Base-by-base conservation (phyloP, 208 protist species). In the Novymonas esmeraldas region DNA sequence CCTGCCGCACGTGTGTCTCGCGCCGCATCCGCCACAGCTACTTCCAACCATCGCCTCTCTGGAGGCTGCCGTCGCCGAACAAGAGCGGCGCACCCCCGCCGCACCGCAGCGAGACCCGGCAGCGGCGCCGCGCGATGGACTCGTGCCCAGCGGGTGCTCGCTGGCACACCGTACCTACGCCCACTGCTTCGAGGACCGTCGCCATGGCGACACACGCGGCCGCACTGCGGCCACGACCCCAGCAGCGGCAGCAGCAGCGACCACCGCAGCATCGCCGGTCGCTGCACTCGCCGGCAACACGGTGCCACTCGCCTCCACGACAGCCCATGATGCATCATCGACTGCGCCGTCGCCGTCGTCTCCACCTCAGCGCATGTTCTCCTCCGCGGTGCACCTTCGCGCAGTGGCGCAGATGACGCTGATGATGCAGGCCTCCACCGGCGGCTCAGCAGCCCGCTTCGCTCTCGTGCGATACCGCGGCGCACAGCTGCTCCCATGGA, bases 321-420 rank as follows among this genome's bases (percentile, higher is more conserved):
- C 18, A 0, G 38, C 22, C 13, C 18, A 39, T 45, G n/a, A n/a
- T 20, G 33, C n/a, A 45, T 3, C 42, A 24, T 20, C 9, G 6
- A 36, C 38, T 42, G 6, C 54, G 10, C 6, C 51, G 7, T 48
- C 16, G 13, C 41, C 38, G 44, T 33, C 29, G 6, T 3, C 1
- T 38, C 42, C 29, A 9, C 7, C 1, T 38, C 42, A 44, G n/a
- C 7, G n/a, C 9, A 18, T 52, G 14, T 75, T 75, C 39, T 54
- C 61, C 29, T 49, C 69, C 2, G n/a, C 61, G 14, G 61, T 75
- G 13, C 41, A 69, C 22, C 11, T 69, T 26, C 39, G 69, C n/a
- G 55, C 69, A 18, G 42, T 75, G 42, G 69, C 61, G 61, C 69
- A 75, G 61, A 46, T 68, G 60, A 61, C 68, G 34, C 61, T 69